A percentile compares a stretch with the other conserved stretches of the same genome.
These are phyloP conservation scores for Trichoderma virens DNA, from an alignment of 495 filamentous ascomycete species.

Conservation along the genomic window DNA sequence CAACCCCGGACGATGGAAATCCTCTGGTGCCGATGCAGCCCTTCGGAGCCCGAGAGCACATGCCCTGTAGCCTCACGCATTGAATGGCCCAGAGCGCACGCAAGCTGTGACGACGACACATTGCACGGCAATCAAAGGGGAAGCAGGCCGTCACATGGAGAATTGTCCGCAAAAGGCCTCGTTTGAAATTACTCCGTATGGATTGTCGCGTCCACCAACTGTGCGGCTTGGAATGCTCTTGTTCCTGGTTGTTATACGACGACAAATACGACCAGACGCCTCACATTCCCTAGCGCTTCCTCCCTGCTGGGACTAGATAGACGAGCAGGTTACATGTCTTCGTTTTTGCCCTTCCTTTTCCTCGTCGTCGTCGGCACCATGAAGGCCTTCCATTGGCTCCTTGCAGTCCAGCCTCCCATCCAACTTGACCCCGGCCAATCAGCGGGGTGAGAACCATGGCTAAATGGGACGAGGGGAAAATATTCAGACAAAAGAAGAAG, in stretches of 20 bases:
- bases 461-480: neutral
- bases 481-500: neutral
- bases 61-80: neutral
- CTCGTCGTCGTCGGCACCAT: neutral
- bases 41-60: slow-evolving; percentile 1
- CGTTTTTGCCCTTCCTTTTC: neutral
- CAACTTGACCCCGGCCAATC: neutral
- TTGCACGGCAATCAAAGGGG: neutral
- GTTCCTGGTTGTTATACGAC: neutral
- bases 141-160: neutral
- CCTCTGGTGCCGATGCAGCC: slow-evolving; percentile 1
- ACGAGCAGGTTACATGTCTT: neutral
- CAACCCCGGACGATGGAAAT: neutral
- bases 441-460: neutral
- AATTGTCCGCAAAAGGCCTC: neutral
- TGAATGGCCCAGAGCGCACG: neutral
- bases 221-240: neutral
- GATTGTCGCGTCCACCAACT: neutral
- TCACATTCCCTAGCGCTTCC: neutral
- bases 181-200: slow-evolving; percentile 4
- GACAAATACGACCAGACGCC: neutral
- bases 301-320: neutral
- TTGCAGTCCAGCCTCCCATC: neutral
- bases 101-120: neutral
- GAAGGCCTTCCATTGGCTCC: neutral